phyloP scores from a whole-genome alignment of 2,329 filamentous ascomycete genomes.

The Trichothecium sympodiale region DNA sequence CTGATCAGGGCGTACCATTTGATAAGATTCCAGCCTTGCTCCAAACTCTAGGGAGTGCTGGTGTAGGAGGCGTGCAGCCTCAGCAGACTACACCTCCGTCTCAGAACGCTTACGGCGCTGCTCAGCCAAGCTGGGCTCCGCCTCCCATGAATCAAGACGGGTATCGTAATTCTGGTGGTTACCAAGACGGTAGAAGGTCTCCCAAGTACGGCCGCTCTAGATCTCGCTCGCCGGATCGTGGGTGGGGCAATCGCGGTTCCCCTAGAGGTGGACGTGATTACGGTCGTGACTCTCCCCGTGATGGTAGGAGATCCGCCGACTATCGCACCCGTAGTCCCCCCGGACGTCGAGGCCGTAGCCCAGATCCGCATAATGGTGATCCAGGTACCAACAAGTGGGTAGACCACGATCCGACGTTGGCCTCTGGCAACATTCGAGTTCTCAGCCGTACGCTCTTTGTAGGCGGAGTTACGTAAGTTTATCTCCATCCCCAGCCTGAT shows the following conservation, averaged over 20 bases:
- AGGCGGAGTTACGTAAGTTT: constrained; percentile 76
- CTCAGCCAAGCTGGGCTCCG: constrained; percentile 20
- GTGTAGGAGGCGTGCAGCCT: constrained; percentile 18
- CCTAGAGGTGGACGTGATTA: constrained; percentile 55
- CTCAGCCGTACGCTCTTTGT: constrained; percentile 93
- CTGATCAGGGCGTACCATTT: constrained; percentile 63
- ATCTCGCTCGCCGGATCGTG: constrained; percentile 68
- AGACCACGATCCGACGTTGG: constrained; percentile 65
- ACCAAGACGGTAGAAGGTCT: constrained; percentile 50
- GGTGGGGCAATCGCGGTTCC: constrained; percentile 56
- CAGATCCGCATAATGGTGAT: constrained; percentile 35
- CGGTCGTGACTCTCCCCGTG: constrained; percentile 53
- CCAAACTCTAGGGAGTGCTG: constrained; percentile 36
- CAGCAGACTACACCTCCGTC: constrained; percentile 28
- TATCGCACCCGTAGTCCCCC: constrained; percentile 85
- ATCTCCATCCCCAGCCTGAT: constrained; percentile 1
- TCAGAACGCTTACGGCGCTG: constrained; percentile 29
- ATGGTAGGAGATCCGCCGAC: constrained; percentile 45
- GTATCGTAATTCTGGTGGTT: constrained; percentile 42
- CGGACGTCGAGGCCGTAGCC: constrained; percentile 54
- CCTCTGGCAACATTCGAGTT: constrained; percentile 76
- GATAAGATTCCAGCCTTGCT: constrained; percentile 61
- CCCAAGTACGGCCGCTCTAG: constrained; percentile 53
- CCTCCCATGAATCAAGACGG: constrained; percentile 23
- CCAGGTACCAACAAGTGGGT: constrained; percentile 53